Conservation (phyloP, 1,284 basidiomycete genomes). For the Inonotus hispidus region DNA sequence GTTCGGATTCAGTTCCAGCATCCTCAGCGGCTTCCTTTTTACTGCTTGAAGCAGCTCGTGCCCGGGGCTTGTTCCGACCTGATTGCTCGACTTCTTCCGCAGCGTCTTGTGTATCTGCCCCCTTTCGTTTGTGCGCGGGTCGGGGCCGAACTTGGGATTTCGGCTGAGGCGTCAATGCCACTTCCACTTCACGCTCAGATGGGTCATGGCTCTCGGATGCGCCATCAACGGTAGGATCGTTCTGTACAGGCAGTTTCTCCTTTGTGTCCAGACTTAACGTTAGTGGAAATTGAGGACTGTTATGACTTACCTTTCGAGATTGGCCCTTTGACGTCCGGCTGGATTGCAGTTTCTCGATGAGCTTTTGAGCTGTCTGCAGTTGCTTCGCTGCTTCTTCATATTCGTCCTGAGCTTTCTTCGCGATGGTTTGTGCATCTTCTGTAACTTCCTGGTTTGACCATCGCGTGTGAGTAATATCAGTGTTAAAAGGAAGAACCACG, state of each 20-base stretch:
- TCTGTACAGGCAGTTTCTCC: background rate
- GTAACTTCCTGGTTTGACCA: conserved; percentile 17
- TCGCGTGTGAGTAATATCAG: background rate
- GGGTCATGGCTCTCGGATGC: background rate
- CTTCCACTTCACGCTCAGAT: conserved; percentile 17
- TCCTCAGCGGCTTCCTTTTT: conserved; percentile 31
- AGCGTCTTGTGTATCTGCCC: conserved; percentile 31
- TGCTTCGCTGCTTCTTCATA: conserved; percentile 24
- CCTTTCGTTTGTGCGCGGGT: conserved; percentile 22
- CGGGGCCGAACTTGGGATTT: conserved; percentile 6
- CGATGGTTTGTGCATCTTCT: conserved; percentile 19
- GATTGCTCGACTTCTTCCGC: conserved; percentile 27
- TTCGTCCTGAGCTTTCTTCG: conserved; percentile 22
- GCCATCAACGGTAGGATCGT: background rate
- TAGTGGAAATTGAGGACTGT: background rate
- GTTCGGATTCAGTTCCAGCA: conserved; percentile 29
- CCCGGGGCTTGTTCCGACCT: background rate
- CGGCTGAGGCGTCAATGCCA: conserved; percentile 4
- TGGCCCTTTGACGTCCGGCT: background rate
- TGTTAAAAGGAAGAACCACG: background rate
- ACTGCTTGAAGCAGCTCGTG: background rate
- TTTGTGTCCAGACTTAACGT: background rate
- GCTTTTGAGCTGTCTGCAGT: conserved; percentile 23
- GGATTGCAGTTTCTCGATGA: conserved; percentile 13
- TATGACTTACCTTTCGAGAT: background rate